Base-by-base conservation (phyloP, 2,329 filamentous ascomycete genomes). In the Trichoderma asperellum region DNA sequence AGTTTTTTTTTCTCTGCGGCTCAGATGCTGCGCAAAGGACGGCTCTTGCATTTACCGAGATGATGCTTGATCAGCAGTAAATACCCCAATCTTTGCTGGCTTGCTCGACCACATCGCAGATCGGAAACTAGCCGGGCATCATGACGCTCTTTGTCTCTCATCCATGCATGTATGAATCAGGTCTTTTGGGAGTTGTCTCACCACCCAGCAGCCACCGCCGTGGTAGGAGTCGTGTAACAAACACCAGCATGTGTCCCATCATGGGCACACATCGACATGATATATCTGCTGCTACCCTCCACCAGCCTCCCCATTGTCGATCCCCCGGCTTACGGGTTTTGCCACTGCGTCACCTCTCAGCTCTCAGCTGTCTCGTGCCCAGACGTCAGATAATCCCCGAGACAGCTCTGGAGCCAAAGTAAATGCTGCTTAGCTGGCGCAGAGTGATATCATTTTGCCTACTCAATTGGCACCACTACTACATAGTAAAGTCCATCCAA, bases 271-370 rank as follows among this genome's bases (percentile, higher is more conserved):
- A 64, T 56, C 34, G 24, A 24, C 24, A 24, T 24, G 24, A 43
- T 43, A 43, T 52, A 56, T 55, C 21, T 29, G 27, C 24, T 65
- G 62, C 34, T 40, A 55, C 47, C 35, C 49, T 29, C 1, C 5
- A 8, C 32, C 11, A 37, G 60, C 5, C 62, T 43, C 43, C 35
- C n/a, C 24, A n/a, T 29, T 56, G 34, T 56, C 18, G 21, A 52
- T 63, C 60, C 34, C 47, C 47, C 60, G 27, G 24, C 49, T n/a
- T 2, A 37, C 1, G 49, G 5, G n/a, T 27, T 47, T 65, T 56
- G 62, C 62, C 62, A 65, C 62, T 56, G 24, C 57, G 18, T 65
- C 16, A 57, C 37, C 52, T 40, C 29, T 61, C 61, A 64, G 61
- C 61, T 64, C 21, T 61, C 47, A 64, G 61, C 61, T 64, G 47